Evolutionary conservation across 1,139 yeast species (phyloP), one percentile per base, ranked within the genome.

Genomic region (Pichia inconspicua): DNA sequence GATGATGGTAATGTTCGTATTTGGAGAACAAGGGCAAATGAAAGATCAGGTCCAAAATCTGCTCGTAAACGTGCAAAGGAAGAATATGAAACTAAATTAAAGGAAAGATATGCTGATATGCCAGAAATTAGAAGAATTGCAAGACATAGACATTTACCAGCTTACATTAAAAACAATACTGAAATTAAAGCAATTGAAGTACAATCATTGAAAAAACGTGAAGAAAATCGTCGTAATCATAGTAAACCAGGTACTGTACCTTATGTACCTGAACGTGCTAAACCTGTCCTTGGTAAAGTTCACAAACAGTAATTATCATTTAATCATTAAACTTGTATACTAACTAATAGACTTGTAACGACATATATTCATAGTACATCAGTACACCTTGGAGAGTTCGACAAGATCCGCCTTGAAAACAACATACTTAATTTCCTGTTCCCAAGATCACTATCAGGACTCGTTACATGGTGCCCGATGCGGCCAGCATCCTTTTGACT

Each of bases 1-100:
- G 98, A 92, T 67, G 99, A 92, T 65, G 95, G 97, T 57, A 94
- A 94, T 65, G 80, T 94, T 40, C 75, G 99, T 58, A 65, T 94
- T 50, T 92, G 99, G 99, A 76, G 98, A 67, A 69, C 95, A 14
- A 77, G 76, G 47, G 95, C 97, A 1, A 79, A 86, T 61, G 95
- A 87, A 53, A 75, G 97, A 59, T 75, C 95, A 1, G 82, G 80
- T 49, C 82, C 89, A 54, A 86, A 85, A 68, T 81, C 94, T 5
- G 73, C 94, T 17, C 78, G 86, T 60, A 87, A 88, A 67, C 78
- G 94, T 61, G 71, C 84, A 56, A 87, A 88, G 67, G 71, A 89
- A 56, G 96, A 92, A 66, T 92, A 92, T 66, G 95, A 89, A 63
- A 84, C 79, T 48, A 94, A 95, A 41, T 78, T 92, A 66, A 90